Conservation (phyloP, 306 rosid species). For the Aeschynomene evenia region DNA sequence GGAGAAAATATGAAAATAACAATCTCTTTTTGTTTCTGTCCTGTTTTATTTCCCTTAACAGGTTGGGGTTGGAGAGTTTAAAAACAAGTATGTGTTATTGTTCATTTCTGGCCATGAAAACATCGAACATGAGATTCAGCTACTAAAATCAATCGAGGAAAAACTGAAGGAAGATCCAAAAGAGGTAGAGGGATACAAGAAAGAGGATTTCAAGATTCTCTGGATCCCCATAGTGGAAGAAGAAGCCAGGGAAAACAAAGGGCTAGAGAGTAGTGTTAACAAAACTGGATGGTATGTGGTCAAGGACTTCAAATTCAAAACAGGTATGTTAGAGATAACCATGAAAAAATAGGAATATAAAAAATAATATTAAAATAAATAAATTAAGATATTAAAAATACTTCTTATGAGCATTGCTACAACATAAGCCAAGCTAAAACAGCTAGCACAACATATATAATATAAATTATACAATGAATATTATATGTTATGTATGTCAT, state of each 20-base stretch:
- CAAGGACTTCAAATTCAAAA: neutral
- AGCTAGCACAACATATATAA: no score
- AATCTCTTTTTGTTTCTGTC: neutral
- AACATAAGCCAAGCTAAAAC: no score
- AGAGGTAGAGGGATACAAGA: conserved; percentile 17
- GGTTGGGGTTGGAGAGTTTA: neutral
- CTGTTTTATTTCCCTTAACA: neutral
- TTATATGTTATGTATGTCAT: no score
- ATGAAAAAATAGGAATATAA: no score
- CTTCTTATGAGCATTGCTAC: no score
- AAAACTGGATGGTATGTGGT: conserved; percentile 26
- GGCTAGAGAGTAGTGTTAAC: neutral
- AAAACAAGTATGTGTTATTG: conserved; percentile 19
- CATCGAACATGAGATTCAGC: conserved; percentile 17
- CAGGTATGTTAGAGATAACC: no score
- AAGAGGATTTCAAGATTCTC: conserved; percentile 33
- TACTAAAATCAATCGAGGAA: neutral
- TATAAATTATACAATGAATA: no score
- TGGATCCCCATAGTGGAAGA: conserved; percentile 33
- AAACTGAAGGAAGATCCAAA: conserved; percentile 13
- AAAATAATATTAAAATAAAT: no score
- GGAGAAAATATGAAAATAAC: neutral
- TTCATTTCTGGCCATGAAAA: conserved; percentile 22
- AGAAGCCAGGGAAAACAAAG: neutral
- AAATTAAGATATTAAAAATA: no score